phyloP scores from a whole-genome alignment of 768 basidiomycete genomes.

The Dacryopinax spathularia region DNA sequence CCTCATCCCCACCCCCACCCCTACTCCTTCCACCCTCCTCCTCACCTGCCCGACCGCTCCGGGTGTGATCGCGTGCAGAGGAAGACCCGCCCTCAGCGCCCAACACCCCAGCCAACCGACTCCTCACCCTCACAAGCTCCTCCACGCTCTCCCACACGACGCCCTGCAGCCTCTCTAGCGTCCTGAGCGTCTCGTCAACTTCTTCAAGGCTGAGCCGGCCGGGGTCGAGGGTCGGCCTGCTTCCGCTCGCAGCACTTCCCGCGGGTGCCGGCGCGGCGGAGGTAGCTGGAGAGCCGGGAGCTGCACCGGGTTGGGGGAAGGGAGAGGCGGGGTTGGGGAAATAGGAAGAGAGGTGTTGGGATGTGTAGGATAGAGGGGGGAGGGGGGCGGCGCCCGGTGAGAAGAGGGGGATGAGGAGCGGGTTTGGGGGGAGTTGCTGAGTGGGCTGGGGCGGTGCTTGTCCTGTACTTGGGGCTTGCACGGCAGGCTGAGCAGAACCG shows the following conservation, averaged over 20 bases:
- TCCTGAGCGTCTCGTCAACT: conserved; percentile 57
- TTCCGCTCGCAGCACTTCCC: too few relatives aligned
- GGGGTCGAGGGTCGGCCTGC: conserved; percentile 42
- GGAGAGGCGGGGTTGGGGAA: too few relatives aligned
- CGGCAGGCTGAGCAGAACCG: conserved; percentile 8
- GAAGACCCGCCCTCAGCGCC: conserved; percentile 5
- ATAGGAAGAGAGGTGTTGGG: not conserved
- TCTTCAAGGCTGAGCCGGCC: conserved; percentile 66
- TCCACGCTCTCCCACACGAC: conserved; percentile 54
- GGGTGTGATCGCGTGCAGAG: conserved; percentile 5
- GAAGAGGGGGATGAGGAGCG: not conserved
- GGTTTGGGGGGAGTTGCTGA: conserved; percentile 2
- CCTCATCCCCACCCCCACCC: conserved; percentile 6
- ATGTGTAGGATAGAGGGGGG: not conserved
- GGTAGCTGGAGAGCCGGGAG: too few relatives aligned
- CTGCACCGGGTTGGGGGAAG: too few relatives aligned
- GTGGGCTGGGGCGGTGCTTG: conserved; percentile 5
- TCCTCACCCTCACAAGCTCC: conserved; percentile 20
- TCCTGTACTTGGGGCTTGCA: conserved; percentile 7
- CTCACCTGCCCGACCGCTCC: too few relatives aligned
- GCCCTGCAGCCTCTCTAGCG: conserved; percentile 63
- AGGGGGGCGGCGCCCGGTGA: not conserved
- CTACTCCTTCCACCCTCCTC: conserved; percentile 2
- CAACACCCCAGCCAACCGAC: not conserved
- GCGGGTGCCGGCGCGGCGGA: too few relatives aligned